phyloP scores from a whole-genome alignment of 73 alveolate species.

The Paramecium caudatum region DNA sequence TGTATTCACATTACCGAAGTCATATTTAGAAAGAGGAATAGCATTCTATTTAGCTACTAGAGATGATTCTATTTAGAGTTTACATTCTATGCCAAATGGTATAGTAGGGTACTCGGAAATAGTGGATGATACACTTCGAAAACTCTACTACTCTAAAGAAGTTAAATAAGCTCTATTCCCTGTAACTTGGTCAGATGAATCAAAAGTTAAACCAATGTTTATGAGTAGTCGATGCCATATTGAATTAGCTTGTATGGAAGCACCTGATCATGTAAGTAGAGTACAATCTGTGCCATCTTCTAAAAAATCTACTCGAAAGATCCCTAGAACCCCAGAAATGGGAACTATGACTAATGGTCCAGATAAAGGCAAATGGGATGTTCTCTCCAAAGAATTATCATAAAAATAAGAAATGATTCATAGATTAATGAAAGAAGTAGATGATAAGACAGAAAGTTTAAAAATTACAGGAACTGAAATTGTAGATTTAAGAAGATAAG shows the following conservation, averaged over 20 bases:
- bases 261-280: conserved; percentile 70
- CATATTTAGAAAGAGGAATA: conserved; percentile 91
- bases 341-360: conserved; percentile 72
- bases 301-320: conserved; percentile 75
- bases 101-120: conserved; percentile 94
- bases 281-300: conserved; percentile 7
- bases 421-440: conserved; percentile 98
- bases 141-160: conserved; percentile 69
- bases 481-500: conserved; percentile 97
- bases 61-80: conserved; percentile 92
- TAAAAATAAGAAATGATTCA: conserved; percentile 98
- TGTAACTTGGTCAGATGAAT: conserved; percentile 71
- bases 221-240: conserved; percentile 66
- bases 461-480: conserved; percentile 98
- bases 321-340: conserved; percentile 82
- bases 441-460: conserved; percentile 97
- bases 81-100: conserved; percentile 98
- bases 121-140: conserved; percentile 81
- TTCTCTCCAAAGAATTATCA: conserved; percentile 95
- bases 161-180: conserved; percentile 64
- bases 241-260: conserved; percentile 75
- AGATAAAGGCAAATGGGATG: conserved; percentile 97
- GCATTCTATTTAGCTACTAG: conserved; percentile 91
- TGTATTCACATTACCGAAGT: conserved; percentile 94
- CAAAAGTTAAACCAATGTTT: conserved; percentile 63